Base-by-base conservation (phyloP, 805 yeast genomes). In the Cyberlindnera nakhonratchasimensis region DNA sequence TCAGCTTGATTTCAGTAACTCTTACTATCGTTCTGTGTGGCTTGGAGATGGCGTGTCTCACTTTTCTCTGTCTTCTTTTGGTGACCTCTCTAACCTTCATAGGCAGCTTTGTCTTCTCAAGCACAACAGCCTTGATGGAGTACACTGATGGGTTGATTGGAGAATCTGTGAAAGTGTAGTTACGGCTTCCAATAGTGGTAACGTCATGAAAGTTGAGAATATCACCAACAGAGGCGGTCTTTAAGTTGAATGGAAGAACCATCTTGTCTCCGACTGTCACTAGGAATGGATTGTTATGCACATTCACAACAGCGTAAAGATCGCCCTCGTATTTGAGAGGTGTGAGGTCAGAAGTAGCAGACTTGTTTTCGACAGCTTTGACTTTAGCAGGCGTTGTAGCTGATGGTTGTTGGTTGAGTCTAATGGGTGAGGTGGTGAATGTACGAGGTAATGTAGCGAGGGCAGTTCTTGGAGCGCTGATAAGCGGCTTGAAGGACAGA, bases 191-290 rank as follows among this genome's bases (percentile, higher is more conserved):
- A 22, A 93, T 64, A 10, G 88, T 80, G 13, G 82, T 76, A 26
- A 91, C 89, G 54, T 88, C 82, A 48, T 77, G 79, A 59, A 93
- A 74, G 36, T 72, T 66, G 39, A 93, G 69, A n/a, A 71, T 70
- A 62, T 90, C 96, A 16, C 99, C 99, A 4, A 91, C 81, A 39
- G 80, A 72, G 10, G 83, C 93, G 40, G 79, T 76, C 54, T 80
- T 82, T 70, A 93, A 59, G 50, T 79, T 76, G 64, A 77, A 90
- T 3, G 97, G 96, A 29, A 93, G 64, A 19, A 80, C 74, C 39
- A 93, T 75, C 51, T 72, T 75, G 63, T 93, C 99, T 18, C 99
- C 99, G 52, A 82, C 78, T 20, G 98, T 89, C 14, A 93, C 93
- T 47, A 93, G 69, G 58, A 86, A 89, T 32, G 93, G 87, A 64